These are phyloP conservation scores for Symbiodinium natans DNA, from an alignment of 73 alveolate genomes.

Conservation along the genomic window DNA sequence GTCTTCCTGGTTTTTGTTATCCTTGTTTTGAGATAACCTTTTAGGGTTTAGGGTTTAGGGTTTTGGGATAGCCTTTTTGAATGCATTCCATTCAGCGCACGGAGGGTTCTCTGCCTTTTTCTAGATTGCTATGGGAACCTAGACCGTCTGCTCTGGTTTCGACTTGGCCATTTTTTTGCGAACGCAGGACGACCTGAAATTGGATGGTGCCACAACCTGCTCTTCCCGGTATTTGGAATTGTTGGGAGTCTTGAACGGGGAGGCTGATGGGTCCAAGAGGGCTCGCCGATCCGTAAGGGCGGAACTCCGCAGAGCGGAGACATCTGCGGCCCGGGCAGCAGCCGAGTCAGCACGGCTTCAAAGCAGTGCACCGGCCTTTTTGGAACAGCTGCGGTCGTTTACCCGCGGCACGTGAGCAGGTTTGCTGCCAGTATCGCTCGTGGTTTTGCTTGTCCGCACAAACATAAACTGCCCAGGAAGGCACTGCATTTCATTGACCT, in stretches of 20 bases:
- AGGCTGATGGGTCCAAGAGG: not conserved
- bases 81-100: too few species aligned
- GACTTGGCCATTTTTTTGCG: not conserved
- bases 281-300: not conserved
- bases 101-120: too few species aligned
- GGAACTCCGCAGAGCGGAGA: not conserved
- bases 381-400: not conserved
- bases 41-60: too few species aligned
- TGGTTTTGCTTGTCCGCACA: not conserved
- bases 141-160: not conserved
- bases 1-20: too few species aligned
- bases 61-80: too few species aligned
- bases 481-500: not conserved
- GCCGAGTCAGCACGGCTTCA: not conserved
- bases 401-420: not conserved
- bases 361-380: not conserved
- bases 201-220: not conserved
- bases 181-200: not conserved
- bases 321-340: not conserved
- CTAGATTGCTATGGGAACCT: too few species aligned
- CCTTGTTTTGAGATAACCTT: too few species aligned
- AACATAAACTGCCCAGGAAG: not conserved
- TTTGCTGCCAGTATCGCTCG: not conserved
- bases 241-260: not conserved
- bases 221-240: not conserved